phyloP scores from a whole-genome alignment of 805 yeast genomes.

The Candida nonsorbophila region DNA sequence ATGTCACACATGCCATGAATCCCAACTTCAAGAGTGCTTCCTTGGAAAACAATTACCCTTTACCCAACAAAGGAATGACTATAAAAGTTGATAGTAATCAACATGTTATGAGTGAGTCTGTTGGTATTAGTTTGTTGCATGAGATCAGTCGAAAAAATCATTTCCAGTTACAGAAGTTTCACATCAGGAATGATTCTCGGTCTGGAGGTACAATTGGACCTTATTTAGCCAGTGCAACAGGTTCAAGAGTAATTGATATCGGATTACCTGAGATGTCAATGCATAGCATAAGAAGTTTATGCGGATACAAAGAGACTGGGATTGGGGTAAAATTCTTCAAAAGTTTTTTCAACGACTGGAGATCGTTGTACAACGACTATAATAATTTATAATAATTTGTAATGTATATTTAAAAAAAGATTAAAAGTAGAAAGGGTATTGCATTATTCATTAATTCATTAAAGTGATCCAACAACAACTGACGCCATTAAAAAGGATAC shows the following conservation, averaged over 20 bases:
- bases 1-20: slow-evolving; percentile 39
- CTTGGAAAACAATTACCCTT: slow-evolving; percentile 27
- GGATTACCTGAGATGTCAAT: slow-evolving; percentile 39
- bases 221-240: slow-evolving; percentile 27
- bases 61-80: slow-evolving; percentile 34
- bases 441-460: too few relatives aligned
- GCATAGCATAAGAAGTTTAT: slow-evolving; percentile 36
- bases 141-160: slow-evolving; percentile 17
- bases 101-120: slow-evolving; percentile 33
- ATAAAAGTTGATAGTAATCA: slow-evolving; percentile 32
- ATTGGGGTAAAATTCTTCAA: slow-evolving; percentile 29
- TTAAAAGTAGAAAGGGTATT: too few relatives aligned
- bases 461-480: too few relatives aligned
- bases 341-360: slow-evolving; percentile 23
- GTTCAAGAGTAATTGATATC: slow-evolving; percentile 34
- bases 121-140: slow-evolving; percentile 20
- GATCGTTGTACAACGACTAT: too few relatives aligned
- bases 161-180: slow-evolving; percentile 30
- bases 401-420: too few relatives aligned
- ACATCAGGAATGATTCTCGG: slow-evolving; percentile 34
- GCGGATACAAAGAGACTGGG: slow-evolving; percentile 35
- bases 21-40: slow-evolving; percentile 33
- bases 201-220: slow-evolving; percentile 43
- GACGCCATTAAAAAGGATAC: too few relatives aligned
- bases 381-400: too few relatives aligned